Base-by-base conservation (phyloP, 2,329 filamentous ascomycete species). In the Arthrobotrys conoides region DNA sequence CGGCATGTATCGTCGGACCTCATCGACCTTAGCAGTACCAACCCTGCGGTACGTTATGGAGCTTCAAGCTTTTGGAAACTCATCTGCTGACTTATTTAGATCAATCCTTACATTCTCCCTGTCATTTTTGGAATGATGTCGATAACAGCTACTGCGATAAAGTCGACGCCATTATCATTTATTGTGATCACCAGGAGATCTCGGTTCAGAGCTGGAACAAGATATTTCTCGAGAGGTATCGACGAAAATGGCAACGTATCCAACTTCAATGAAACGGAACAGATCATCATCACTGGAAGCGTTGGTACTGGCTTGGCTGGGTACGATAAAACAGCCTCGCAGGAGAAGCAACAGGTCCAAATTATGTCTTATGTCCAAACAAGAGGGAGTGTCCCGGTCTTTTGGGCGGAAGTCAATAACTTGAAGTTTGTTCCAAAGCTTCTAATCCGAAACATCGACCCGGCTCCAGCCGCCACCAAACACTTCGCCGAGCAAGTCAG, bases 261-360 rank as follows among this genome's bases (percentile, higher is more conserved):
- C 81, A 99, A 99, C 84, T 99, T 95, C 88, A 99, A 99, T 83
- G 96, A 99, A 87, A 98, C 96, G 0, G 96, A 99, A 84, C 96
- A 99, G 84, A 88, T 96, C 38, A 88, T 97, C 78, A 90, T 99
- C 44, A 85, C 98, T 81, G 98, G 98, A 82, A 96, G 98, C 84
- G 88, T 89, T 59, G 88, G 88, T 2, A 90, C 90, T 72, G 55
- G 53, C 8, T 27, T 57, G 30, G 53, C 44, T 51, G 91, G 92
- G 0, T 79, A 81, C 36, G 80, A 79, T 38, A 76, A 71, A 48
- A 79, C 72, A 14, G 79, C 80, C 44, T 69, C 77, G 27, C 75
- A 71, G 22, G 86, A 87, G 20, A 89, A 90, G 53, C 90, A 90
- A 81, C 95, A 97, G 84, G 90, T 92, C 78, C 96, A 98, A 84